Percentiles rank a stretch among this genome's conserved stretches.
phyloP scores from a whole-genome alignment of 2,329 filamentous ascomycete genomes.

The Claviceps spartinae region DNA sequence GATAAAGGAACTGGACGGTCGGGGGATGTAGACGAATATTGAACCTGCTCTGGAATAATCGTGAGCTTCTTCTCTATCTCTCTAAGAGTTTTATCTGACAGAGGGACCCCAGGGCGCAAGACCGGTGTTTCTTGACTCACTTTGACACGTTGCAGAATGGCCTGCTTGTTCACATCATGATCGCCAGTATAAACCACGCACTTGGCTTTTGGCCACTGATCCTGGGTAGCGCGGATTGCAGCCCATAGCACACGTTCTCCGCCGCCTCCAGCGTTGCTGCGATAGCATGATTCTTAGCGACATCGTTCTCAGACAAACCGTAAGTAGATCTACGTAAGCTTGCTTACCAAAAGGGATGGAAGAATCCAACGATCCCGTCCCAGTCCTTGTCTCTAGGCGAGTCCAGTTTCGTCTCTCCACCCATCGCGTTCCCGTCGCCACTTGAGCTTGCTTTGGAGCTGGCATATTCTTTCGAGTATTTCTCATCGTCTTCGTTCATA shows the following conservation, averaged over 20 bases:
- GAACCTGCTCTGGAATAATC: conserved; percentile 55
- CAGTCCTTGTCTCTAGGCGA: conserved; percentile 39
- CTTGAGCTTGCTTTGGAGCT: conserved; percentile 28
- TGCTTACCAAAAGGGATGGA: conserved; percentile 86
- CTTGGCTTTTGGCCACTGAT: conserved; percentile 74
- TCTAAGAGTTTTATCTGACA: neutral
- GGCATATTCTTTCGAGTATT: conserved; percentile 20
- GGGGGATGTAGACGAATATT: conserved; percentile 81
- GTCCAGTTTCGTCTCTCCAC: conserved; percentile 41
- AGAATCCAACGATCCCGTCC: conserved; percentile 84
- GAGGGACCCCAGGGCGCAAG: neutral
- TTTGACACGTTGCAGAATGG: conserved; percentile 66
- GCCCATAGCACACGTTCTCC: conserved; percentile 95
- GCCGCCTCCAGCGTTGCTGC: conserved; percentile 84
- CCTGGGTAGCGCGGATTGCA: conserved; percentile 80
- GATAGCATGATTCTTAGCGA: conserved; percentile 2
- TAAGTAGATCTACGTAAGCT: neutral
- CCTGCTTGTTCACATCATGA: conserved; percentile 69
- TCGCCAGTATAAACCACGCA: conserved; percentile 94
- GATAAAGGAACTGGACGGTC: conserved; percentile 77
- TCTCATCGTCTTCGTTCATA: conserved; percentile 32
- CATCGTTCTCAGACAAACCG: neutral
- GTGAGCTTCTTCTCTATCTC: neutral
- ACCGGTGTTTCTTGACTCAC: conserved; percentile 25
- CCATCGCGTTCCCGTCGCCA: conserved; percentile 59